phyloP scores from a whole-genome alignment of 164 flowering plant genomes.

The Santalum album region DNA sequence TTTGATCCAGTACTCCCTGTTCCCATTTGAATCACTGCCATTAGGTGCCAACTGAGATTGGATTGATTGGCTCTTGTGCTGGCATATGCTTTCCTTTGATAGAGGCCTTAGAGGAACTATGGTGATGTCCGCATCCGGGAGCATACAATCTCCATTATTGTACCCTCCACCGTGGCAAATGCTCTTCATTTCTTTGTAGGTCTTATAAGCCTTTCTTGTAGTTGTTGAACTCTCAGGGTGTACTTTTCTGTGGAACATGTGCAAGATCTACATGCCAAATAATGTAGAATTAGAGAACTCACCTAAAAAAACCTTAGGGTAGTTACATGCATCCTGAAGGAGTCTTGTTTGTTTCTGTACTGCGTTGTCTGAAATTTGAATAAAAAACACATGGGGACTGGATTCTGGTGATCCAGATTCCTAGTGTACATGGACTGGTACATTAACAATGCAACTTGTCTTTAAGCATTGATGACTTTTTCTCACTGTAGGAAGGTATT shows the following conservation, averaged over 20 bases:
- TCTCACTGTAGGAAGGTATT: no score
- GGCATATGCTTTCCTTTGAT: conserved; percentile 25
- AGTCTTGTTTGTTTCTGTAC: background rate
- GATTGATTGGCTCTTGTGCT: conserved; percentile 31
- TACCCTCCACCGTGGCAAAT: conserved; percentile 12
- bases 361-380: no score
- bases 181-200: conserved; percentile 22
- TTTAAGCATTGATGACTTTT: no score
- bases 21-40: conserved; percentile 45
- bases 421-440: no score
- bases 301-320: no score
- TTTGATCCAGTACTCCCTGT: conserved; percentile 77
- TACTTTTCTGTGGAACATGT: conserved; percentile 78
- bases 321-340: background rate
- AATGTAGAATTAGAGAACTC: conserved; percentile 2
- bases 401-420: background rate
- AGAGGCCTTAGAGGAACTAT: conserved; percentile 24
- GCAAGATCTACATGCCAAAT: conserved; percentile 50
- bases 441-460: no score
- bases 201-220: conserved; percentile 24
- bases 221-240: conserved; percentile 60
- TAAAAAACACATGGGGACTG: no score
- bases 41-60: conserved; percentile 22
- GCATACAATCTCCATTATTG: conserved; percentile 20
- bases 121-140: conserved; percentile 32